Evolutionary conservation across 257 asterid genomes (phyloP), one percentile per base, ranked within the genome.

Genomic region (Gardenia jasminoides): DNA sequence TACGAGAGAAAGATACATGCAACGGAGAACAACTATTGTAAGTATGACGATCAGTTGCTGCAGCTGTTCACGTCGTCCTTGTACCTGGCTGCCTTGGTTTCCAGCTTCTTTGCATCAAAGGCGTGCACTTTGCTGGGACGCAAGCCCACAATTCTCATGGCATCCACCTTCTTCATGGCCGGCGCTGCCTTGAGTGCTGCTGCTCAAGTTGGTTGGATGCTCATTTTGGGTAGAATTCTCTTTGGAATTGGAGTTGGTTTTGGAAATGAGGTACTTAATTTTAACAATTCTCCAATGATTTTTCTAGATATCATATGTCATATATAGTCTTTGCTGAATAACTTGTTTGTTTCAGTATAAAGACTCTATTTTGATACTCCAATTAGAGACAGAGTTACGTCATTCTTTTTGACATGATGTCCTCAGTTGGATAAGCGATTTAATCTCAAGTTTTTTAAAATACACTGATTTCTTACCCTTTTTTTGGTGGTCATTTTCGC

Each of bases 221-320:
- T 94, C 56, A 94, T 94, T 75, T 4, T 88, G 6, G 98, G 98
- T 0, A 80, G 98, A 74, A 82, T 92, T 54, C 83, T 89, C 7
- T 94, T 94, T 5, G 97, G 98, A 0, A 6, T 92, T 20, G 98
- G 98, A 33, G 98, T 92, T 16, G 98, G 97, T 9, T 94, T 91
- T 1, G 97, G 97, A 58, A 94, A 94, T 44, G 98, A 94, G 95
- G 98, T 91, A 82, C 7, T 68, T 17, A 6, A 26, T 46, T 66
- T 47, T 47, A 47, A 8, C 80, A 7, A n/a, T 26, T 26, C 1
- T 2, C 17, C 0, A 19, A 24, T 2, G 2, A 26, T 61, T n/a
- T 10, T 61, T 26, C 17, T 26, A 10, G 6, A n/a, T 61, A 9
- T n/a, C n/a, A n/a, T n/a, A n/a, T n/a, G n/a, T n/a, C n/a, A n/a